These are phyloP conservation scores for Vigna mungo DNA, from an alignment of 306 rosid genomes.

Conservation along the genomic window DNA sequence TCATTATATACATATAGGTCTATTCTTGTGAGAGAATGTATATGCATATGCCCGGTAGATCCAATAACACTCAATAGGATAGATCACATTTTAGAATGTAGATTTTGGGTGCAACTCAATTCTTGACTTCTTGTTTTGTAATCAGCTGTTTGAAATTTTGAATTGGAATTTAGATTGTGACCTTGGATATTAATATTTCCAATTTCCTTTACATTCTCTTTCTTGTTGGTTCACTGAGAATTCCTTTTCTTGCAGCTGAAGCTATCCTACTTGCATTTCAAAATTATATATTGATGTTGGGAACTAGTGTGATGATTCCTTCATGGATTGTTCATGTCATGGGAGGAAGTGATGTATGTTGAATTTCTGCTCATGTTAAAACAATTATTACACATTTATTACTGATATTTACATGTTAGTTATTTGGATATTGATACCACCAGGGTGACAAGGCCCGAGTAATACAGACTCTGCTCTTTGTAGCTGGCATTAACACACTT, in stretches of 20 bases:
- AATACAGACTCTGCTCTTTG: slow-evolving; percentile 92
- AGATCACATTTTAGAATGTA: too few relatives aligned
- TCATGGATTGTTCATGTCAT: slow-evolving; percentile 79
- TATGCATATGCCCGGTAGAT: too few relatives aligned
- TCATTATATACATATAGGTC: neutral
- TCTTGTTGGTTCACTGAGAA: slow-evolving; percentile 37
- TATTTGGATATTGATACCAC: slow-evolving; percentile 40
- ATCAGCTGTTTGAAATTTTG: slow-evolving; percentile 32
- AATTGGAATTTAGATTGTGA: slow-evolving; percentile 25
- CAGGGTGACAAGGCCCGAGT: slow-evolving; percentile 96
- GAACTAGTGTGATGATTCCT: slow-evolving; percentile 96
- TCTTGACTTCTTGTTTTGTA: neutral
- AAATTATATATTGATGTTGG: slow-evolving; percentile 93
- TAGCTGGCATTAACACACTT: slow-evolving; percentile 93
- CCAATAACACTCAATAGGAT: too few relatives aligned
- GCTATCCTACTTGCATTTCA: slow-evolving; percentile 89
- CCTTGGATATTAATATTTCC: neutral
- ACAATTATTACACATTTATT: neutral
- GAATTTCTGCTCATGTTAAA: slow-evolving; percentile 27
- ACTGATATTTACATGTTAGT: neutral
- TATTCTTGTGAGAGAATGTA: neutral
- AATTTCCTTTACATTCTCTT: slow-evolving; percentile 17
- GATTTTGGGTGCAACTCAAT: too few relatives aligned
- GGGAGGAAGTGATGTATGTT: slow-evolving; percentile 93
- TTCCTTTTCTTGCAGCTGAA: slow-evolving; percentile 73